Conservation (phyloP, 441 rosid genomes). For the Dalechampia spathulata region DNA sequence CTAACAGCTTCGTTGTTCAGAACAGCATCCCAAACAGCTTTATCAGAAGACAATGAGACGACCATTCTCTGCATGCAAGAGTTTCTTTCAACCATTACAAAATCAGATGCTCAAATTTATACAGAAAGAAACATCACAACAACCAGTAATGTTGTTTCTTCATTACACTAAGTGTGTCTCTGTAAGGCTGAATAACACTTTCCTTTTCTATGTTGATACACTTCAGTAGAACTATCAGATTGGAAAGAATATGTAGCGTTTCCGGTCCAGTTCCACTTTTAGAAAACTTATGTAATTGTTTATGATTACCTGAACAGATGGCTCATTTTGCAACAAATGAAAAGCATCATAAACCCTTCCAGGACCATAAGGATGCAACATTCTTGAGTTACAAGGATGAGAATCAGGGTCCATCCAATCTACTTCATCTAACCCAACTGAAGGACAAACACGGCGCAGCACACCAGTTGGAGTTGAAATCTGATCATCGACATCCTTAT, state of each 20-base stretch:
- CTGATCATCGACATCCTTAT: slow-evolving; percentile 24
- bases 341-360: slow-evolving; percentile 69
- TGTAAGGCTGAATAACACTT: background rate
- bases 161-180: background rate
- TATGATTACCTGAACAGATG: slow-evolving; percentile 59
- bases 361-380: slow-evolving; percentile 40
- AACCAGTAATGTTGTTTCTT: no score
- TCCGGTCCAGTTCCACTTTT: background rate
- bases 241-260: background rate
- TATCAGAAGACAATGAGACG: slow-evolving; percentile 68
- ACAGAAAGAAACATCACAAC: no score
- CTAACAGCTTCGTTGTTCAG: slow-evolving; percentile 65
- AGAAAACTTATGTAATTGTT: background rate
- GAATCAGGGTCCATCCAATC: slow-evolving; percentile 75
- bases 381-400: slow-evolving; percentile 30
- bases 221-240: no score
- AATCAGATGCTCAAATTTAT: no score
- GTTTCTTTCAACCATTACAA: no score
- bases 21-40: slow-evolving; percentile 87
- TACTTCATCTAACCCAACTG: slow-evolving; percentile 32
- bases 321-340: slow-evolving; percentile 66
- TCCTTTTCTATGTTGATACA: background rate
- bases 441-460: slow-evolving; percentile 24
- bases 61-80: slow-evolving; percentile 93
- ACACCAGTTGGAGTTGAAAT: slow-evolving; percentile 21